Evolutionary conservation across 2,329 filamentous ascomycete species (phyloP), one percentile per base, ranked within the genome.

Genomic region (Calycina marina): DNA sequence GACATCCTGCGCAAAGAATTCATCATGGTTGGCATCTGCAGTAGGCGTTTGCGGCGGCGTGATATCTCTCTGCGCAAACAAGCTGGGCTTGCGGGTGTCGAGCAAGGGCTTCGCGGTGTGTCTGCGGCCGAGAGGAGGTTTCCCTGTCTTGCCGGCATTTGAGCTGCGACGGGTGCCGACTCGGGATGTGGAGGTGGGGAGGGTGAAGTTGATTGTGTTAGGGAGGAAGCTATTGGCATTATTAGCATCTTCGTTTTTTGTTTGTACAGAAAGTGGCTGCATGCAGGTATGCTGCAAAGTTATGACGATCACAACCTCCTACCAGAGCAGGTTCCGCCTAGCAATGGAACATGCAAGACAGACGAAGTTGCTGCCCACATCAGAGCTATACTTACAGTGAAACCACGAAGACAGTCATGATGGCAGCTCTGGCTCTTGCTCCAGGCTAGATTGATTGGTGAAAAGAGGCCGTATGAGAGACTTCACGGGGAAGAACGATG

Each of bases 171-270:
- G 30, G 2, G 18, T n/a, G 26, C 20, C 12, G n/a, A 18, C 32
- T 4, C 56, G 58, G 31, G 62, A 60, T 18, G 63, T 65, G 36
- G 39, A 48, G 24, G 65, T 64, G 8, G 72, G 70, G 35, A 81
- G 65, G 45, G 77, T 76, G 56, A 96, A 96, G 56, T 93, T 77
- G 49, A 93, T 67, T 25, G 88, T 96, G 55, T 93, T 86, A 18
- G 88, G 88, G 20, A 94, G 70, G 53, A 93, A 93, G 36, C 86
- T 32, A 22, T 18, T n/a, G n/a, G n/a, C n/a, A n/a, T n/a, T n/a
- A n/a, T n/a, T n/a, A n/a, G n/a, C n/a, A n/a, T n/a, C n/a, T n/a
- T n/a, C n/a, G n/a, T n/a, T n/a, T n/a, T n/a, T n/a, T n/a, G n/a
- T n/a, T n/a, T n/a, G n/a, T n/a, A n/a, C n/a, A n/a, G n/a, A n/a